Evolutionary conservation across 1,284 basidiomycete genomes (phyloP).

Genomic region (Boletus mariae): DNA sequence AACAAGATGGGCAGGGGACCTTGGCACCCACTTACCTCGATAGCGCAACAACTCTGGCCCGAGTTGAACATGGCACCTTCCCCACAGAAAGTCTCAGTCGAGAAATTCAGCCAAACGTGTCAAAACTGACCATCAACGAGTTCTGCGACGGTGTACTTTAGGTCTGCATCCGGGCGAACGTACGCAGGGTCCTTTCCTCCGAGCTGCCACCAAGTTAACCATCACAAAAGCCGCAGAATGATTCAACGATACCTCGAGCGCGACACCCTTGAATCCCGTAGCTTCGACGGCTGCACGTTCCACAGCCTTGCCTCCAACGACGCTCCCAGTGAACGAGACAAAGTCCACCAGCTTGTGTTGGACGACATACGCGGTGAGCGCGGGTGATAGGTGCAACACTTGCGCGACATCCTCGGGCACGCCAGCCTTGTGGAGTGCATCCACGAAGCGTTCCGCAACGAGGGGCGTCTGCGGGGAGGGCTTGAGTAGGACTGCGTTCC

Average conservation of each 20-base stretch:
- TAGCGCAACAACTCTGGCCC: constrained; percentile 87
- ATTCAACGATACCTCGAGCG: constrained; percentile 54
- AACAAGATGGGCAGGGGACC: not conserved
- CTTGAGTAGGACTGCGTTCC: constrained; percentile 89
- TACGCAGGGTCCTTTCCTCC: constrained; percentile 97
- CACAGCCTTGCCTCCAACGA: constrained; percentile 61
- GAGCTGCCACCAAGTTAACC: constrained; percentile 50
- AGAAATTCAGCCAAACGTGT: not conserved
- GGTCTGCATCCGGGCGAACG: constrained; percentile 81
- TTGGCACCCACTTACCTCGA: constrained; percentile 53
- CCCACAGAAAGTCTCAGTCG: not conserved
- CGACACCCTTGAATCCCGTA: constrained; percentile 76
- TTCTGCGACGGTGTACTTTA: constrained; percentile 80
- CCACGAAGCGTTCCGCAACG: constrained; percentile 77
- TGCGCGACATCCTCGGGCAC: constrained; percentile 76
- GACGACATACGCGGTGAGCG: constrained; percentile 62
- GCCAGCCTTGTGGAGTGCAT: constrained; percentile 68
- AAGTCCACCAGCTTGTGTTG: constrained; percentile 72
- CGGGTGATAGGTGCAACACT: constrained; percentile 75
- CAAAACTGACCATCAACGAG: constrained; percentile 72
- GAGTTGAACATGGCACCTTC: constrained; percentile 91
- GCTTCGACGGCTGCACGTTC: constrained; percentile 59
- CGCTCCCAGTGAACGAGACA: constrained; percentile 90
- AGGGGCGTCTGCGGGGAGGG: constrained; percentile 94
- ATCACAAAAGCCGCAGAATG: not conserved